Evolutionary conservation across 768 basidiomycete genomes (phyloP).

Genomic region (Podaxis sp.): DNA sequence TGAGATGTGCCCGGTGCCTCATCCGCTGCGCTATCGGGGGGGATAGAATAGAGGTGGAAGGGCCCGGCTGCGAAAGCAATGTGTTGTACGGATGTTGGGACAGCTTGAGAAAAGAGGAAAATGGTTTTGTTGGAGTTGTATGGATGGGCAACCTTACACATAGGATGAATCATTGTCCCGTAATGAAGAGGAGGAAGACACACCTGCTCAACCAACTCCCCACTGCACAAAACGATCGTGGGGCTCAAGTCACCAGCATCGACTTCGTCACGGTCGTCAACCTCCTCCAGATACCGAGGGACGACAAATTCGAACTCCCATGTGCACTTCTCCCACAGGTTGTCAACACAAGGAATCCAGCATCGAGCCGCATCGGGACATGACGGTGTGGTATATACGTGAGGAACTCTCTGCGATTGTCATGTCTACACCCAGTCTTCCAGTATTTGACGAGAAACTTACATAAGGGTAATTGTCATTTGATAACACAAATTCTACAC

Average conservation of each 20-base stretch:
- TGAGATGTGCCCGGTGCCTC: slow-evolving; percentile 64
- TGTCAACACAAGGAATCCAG: slow-evolving; percentile 98
- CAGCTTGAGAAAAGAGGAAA: slow-evolving; percentile 85
- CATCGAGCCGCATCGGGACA: slow-evolving; percentile 91
- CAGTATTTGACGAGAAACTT: slow-evolving; percentile 30
- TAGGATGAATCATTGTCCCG: slow-evolving; percentile 7
- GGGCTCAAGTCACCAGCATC: slow-evolving; percentile 56
- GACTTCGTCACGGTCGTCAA: slow-evolving; percentile 46
- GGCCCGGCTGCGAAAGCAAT: slow-evolving; percentile 95
- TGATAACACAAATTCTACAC: slow-evolving; percentile 80
- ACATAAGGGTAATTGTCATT: slow-evolving; percentile 84
- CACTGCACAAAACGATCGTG: slow-evolving; percentile 89
- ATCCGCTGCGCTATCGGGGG: slow-evolving; percentile 56
- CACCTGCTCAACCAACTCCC: slow-evolving; percentile 93
- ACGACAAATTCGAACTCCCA: slow-evolving; percentile 99
- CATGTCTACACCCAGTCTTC: slow-evolving; percentile 15
- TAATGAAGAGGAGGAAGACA: slow-evolving; percentile 19
- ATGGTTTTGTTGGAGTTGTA: slow-evolving; percentile 93
- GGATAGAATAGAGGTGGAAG: slow-evolving; percentile 75
- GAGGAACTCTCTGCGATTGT: slow-evolving; percentile 74
- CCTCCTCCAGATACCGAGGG: slow-evolving; percentile 75
- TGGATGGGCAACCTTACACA: slow-evolving; percentile 80
- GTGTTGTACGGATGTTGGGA: slow-evolving; percentile 92
- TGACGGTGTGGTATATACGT: slow-evolving; percentile 86
- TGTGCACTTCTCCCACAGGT: slow-evolving; percentile 92